Evolutionary conservation across 257 asterid species (phyloP).

Genomic region (Parsonsia alboflavescens): DNA sequence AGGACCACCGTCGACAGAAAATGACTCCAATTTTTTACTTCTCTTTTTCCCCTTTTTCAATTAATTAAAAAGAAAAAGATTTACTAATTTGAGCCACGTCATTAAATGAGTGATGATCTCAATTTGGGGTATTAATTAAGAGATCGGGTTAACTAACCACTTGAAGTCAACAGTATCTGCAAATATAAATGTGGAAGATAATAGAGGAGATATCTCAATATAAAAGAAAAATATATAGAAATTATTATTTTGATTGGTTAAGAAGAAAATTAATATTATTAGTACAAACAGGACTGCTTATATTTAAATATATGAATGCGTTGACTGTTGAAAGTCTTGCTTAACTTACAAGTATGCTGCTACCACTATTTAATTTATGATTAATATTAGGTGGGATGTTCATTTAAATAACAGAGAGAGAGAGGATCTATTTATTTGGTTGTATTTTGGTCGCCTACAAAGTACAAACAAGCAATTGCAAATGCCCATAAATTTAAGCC

Average conservation of each 20-base stretch:
- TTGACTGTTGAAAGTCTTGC: slow-evolving; percentile 7
- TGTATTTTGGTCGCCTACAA: neutral
- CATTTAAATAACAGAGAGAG: too few relatives aligned
- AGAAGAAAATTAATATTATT: neutral
- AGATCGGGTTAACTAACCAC: slow-evolving; percentile 18
- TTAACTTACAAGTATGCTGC: slow-evolving; percentile 5
- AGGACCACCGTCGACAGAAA: slow-evolving; percentile 19
- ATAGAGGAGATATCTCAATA: neutral
- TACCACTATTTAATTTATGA: neutral
- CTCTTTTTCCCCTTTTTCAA: neutral
- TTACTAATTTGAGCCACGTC: neutral
- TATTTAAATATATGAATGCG: neutral
- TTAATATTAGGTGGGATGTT: neutral
- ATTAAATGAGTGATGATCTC: neutral
- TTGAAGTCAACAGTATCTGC: slow-evolving; percentile 15
- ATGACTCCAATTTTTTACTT: slow-evolving; percentile 9
- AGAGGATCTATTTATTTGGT: neutral
- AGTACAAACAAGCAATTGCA: too few relatives aligned
- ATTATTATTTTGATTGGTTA: slow-evolving; percentile 8
- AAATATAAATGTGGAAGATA: neutral
- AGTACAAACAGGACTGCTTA: neutral
- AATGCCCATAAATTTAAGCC: neutral
- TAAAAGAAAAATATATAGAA: neutral
- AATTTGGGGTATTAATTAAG: slow-evolving; percentile 2
- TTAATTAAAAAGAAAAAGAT: neutral